Evolutionary conservation across 1,284 basidiomycete species (phyloP), one percentile per base, ranked within the genome.

Genomic region (Pholiota adiposa): DNA sequence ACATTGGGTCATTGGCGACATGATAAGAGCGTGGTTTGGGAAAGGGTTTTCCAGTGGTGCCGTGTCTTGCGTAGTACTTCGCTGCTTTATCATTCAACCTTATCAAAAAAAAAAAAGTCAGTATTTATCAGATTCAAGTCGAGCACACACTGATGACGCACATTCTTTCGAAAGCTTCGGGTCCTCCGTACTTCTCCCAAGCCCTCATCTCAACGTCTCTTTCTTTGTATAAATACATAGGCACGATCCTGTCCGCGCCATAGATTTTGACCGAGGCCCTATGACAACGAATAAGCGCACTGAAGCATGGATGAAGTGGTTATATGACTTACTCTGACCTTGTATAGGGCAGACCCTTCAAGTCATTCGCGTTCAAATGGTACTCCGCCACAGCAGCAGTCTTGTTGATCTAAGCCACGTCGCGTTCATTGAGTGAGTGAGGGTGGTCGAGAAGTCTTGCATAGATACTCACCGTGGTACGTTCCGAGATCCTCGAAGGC

Each of bases 111-210:
- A n/a, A n/a, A n/a, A n/a, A n/a, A n/a, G n/a, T n/a, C n/a, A n/a
- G n/a, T n/a, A n/a, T n/a, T n/a, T n/a, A n/a, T n/a, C n/a, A n/a
- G n/a, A n/a, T n/a, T n/a, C n/a, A n/a, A n/a, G 1, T 49, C 16
- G 9, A 43, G 41, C n/a, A 33, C n/a, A 33, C 5, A 5, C 12
- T 33, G 31, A n/a, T n/a, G 14, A 27, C 52, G 27, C 29, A 54
- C 52, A 44, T 44, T 9, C 29, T 27, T 43, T 54, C 52, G 21
- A 54, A 54, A 6, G 8, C 11, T 23, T 54, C 34, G 29, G 41
- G 52, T 7, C 52, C 52, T 1, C 41, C 41, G n/a, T 43, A 54
- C 41, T 54, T 54, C n/a, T 54, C 52, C 52, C 52, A 54, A 43
- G 52, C 52, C n/a, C 7, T 31, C 52, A 54, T 43, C 29, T 54